Evolutionary conservation across 352 stramenopile species (phyloP).

Genomic region (Globisporangium spinosum): DNA sequence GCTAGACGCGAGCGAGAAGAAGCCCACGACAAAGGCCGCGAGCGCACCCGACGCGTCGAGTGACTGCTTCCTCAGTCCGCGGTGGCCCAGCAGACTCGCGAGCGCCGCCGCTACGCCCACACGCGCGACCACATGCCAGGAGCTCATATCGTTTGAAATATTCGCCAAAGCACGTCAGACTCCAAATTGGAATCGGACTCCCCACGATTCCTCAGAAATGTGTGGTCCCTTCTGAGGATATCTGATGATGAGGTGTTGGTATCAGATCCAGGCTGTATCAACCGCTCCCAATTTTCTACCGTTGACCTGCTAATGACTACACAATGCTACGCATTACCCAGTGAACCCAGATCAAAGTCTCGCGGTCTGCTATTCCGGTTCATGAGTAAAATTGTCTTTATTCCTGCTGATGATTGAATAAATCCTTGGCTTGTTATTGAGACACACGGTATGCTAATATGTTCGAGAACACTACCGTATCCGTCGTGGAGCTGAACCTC

Average conservation of each 20-base stretch:
- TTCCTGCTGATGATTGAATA: too few species aligned
- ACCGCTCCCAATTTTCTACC: neutral
- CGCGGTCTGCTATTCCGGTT: too few species aligned
- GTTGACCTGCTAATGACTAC: neutral
- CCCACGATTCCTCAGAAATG: neutral
- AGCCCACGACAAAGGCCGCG: conserved; percentile 63
- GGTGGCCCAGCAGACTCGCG: conserved; percentile 32
- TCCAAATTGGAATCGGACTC: too few species aligned
- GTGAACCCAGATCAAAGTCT: too few species aligned
- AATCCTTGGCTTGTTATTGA: too few species aligned
- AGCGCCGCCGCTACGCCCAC: conserved; percentile 41
- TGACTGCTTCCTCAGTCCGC: conserved; percentile 68
- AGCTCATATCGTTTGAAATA: neutral
- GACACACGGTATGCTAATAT: too few species aligned
- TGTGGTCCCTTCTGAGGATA: neutral
- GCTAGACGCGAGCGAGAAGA: conserved; percentile 54
- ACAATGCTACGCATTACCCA: too few species aligned
- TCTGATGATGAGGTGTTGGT: too few species aligned
- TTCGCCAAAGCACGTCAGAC: too few species aligned
- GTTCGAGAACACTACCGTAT: neutral
- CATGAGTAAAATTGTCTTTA: too few species aligned
- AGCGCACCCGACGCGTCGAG: conserved; percentile 52
- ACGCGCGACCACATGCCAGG: conserved; percentile 18
- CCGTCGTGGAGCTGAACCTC: neutral
- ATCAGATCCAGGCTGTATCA: too few species aligned